These are phyloP conservation scores for Punica granatum DNA, from an alignment of 345 rosid genomes.

Conservation along the genomic window DNA sequence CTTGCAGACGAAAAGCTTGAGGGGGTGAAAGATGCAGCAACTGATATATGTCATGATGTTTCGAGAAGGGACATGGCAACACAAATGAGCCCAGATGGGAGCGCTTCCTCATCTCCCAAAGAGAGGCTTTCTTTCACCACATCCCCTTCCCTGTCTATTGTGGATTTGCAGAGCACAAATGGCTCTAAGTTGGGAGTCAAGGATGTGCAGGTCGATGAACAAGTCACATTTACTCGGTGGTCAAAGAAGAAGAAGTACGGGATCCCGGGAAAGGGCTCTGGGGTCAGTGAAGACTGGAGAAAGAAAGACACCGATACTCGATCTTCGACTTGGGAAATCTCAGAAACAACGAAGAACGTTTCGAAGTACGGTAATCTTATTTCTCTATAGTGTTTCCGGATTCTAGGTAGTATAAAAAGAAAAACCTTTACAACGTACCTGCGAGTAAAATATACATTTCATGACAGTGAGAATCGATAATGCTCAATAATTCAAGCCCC, in stretches of 20 bases:
- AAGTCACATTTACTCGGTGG: conserved; percentile 83
- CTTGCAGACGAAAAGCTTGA: conserved; percentile 44
- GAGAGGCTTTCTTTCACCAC: conserved; percentile 41
- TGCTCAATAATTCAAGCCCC: not conserved
- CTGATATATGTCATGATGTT: conserved; percentile 47
- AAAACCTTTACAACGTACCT: not conserved
- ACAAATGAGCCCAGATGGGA: conserved; percentile 87
- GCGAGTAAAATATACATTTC: not conserved
- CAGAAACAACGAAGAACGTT: conserved; percentile 42
- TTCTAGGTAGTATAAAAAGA: not conserved
- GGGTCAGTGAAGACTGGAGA: conserved; percentile 60
- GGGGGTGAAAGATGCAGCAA: conserved; percentile 47
- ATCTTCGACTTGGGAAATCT: conserved; percentile 59
- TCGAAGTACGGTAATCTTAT: conserved; percentile 34
- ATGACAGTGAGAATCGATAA: not conserved
- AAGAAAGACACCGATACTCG: conserved; percentile 41
- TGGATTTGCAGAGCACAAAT: conserved; percentile 39
- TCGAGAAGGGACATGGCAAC: conserved; percentile 98
- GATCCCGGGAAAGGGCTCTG: conserved; percentile 44
- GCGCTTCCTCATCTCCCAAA: conserved; percentile 53
- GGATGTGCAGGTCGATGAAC: conserved; percentile 88
- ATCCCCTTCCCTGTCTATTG: conserved; percentile 41
- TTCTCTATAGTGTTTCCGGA: not conserved
- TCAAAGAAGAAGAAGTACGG: conserved; percentile 61
- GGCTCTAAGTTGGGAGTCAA: conserved; percentile 50